These are phyloP conservation scores for Ogataea pilisensis DNA, from an alignment of 805 yeast species.

Conservation along the genomic window DNA sequence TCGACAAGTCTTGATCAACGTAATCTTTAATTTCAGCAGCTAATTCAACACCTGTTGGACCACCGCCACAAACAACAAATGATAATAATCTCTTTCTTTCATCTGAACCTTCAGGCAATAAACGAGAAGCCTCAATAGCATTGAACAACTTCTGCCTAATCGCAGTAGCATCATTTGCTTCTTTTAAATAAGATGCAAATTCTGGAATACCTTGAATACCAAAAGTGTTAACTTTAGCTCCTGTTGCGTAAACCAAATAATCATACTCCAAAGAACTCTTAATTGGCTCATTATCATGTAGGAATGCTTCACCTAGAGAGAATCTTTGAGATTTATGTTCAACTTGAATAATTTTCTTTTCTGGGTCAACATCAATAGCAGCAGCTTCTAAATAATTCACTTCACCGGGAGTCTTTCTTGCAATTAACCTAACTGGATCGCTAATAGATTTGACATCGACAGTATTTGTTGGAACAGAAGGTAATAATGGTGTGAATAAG, in stretches of 20 bases:
- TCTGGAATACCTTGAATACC: constrained; percentile 92
- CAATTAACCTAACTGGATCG: constrained; percentile 85
- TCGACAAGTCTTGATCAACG: constrained; percentile 82
- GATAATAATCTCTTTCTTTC: constrained; percentile 81
- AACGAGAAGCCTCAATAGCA: constrained; percentile 79
- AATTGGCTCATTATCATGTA: constrained; percentile 40
- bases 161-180: constrained; percentile 78
- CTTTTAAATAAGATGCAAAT: constrained; percentile 82
- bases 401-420: constrained; percentile 69
- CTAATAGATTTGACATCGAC: constrained; percentile 85
- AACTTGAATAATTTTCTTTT: constrained; percentile 56
- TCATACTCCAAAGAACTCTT: constrained; percentile 57
- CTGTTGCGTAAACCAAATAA: constrained; percentile 84
- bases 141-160: constrained; percentile 80
- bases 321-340: constrained; percentile 50
- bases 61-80: constrained; percentile 94
- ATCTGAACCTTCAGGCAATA: constrained; percentile 62
- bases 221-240: constrained; percentile 89
- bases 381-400: constrained; percentile 85
- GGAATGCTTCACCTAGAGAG: constrained; percentile 48
- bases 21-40: constrained; percentile 95
- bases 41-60: constrained; percentile 96
- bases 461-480: constrained; percentile 91
- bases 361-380: constrained; percentile 79
- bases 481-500: constrained; percentile 90